Evolutionary conservation across 257 asterid genomes (phyloP).

Genomic region (Forsythia viridissima): DNA sequence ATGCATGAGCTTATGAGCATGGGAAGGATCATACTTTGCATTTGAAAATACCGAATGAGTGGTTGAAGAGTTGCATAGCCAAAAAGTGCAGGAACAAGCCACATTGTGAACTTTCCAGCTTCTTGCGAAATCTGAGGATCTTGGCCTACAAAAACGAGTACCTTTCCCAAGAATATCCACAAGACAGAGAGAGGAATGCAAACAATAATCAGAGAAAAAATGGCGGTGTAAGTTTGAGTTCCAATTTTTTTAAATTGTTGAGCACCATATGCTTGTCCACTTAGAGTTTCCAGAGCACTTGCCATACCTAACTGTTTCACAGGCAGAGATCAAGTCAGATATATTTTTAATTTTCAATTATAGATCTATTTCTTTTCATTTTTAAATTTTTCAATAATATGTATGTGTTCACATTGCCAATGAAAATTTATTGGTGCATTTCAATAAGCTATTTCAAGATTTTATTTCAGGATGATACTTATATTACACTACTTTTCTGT

Average conservation of each 20-base stretch:
- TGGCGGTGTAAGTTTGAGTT: conserved; percentile 72
- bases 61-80: conserved; percentile 64
- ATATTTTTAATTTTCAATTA: too few species aligned
- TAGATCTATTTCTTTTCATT: too few species aligned
- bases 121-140: conserved; percentile 75
- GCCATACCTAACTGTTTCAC: conserved; percentile 77
- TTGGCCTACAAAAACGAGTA: conserved; percentile 66
- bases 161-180: conserved; percentile 50
- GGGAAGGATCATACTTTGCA: conserved; percentile 63
- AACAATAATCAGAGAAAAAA: conserved; percentile 48
- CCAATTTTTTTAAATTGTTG: conserved; percentile 69
- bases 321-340: background rate
- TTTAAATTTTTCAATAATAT: too few species aligned
- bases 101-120: conserved; percentile 61
- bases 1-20: conserved; percentile 55
- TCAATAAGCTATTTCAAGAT: background rate
- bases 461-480: too few species aligned
- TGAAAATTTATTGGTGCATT: background rate
- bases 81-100: conserved; percentile 71
- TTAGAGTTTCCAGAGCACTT: conserved; percentile 71
- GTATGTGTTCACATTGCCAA: too few species aligned
- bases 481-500: background rate
- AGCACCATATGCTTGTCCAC: conserved; percentile 89
- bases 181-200: conserved; percentile 63
- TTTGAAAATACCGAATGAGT: conserved; percentile 53